A percentile compares a stretch with the other conserved stretches of the same genome.
Conservation (phyloP, 768 basidiomycete species). For the Mrakia blollopis region DNA sequence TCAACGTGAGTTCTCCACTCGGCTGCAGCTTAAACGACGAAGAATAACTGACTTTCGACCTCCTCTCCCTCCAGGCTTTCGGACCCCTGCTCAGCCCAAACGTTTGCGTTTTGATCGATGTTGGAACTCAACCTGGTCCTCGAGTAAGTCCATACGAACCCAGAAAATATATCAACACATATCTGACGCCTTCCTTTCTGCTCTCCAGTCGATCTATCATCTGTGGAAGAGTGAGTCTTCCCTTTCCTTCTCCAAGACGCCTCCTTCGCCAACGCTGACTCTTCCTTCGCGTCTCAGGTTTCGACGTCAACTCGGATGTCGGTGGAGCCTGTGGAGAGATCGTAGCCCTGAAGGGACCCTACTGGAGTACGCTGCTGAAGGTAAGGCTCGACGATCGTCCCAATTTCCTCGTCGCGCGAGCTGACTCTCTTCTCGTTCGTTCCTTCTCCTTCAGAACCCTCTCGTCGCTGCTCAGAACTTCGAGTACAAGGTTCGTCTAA, state of each 20-base stretch:
- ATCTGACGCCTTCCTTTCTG: not conserved
- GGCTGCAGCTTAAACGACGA: no score
- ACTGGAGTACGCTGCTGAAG: constrained; percentile 28
- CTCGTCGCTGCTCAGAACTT: constrained; percentile 33
- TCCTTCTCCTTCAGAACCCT: constrained; percentile 19
- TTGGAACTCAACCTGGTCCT: constrained; percentile 33
- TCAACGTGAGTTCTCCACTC: constrained; percentile 13
- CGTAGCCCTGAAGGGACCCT: constrained; percentile 30
- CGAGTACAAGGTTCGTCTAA: constrained; percentile 32
- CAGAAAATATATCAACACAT: not conserved
- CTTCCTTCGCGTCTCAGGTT: not conserved
- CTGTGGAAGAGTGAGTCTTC: constrained; percentile 30
- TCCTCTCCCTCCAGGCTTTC: constrained; percentile 10
- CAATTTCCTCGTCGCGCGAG: not conserved
- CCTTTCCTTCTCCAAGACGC: no score
- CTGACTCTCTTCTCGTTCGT: not conserved
- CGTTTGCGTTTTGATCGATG: constrained; percentile 34
- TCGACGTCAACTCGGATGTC: constrained; percentile 32
- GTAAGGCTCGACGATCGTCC: not conserved
- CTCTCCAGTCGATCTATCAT: constrained; percentile 29
- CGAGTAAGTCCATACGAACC: not conserved
- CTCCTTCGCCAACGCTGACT: not conserved
- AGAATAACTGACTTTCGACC: not conserved
- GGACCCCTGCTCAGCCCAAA: constrained; percentile 25
- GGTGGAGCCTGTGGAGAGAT: constrained; percentile 34